Evolutionary conservation across 805 yeast genomes (phyloP).

Genomic region (Yamadazyma endophytica): DNA sequence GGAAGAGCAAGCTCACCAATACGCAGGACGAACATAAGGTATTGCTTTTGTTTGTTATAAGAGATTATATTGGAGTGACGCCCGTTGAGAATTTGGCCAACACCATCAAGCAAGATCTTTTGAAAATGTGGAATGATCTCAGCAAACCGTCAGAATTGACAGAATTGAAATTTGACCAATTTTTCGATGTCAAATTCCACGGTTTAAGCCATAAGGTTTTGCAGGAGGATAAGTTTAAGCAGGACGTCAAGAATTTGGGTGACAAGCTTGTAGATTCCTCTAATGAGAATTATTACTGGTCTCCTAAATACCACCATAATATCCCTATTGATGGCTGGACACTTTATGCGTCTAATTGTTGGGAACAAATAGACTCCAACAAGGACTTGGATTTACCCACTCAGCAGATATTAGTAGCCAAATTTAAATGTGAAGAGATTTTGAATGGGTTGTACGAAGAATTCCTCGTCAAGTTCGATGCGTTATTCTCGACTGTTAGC

Average conservation of each 20-base stretch:
- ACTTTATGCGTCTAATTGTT: conserved; percentile 80
- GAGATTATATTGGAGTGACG: conserved; percentile 88
- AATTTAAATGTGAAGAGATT: conserved; percentile 92
- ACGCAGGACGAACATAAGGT: conserved; percentile 49
- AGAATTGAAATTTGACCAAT: conserved; percentile 59
- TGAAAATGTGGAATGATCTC: conserved; percentile 72
- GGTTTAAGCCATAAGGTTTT: conserved; percentile 82
- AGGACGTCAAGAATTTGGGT: conserved; percentile 61
- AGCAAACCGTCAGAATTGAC: conserved; percentile 67
- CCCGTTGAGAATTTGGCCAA: conserved; percentile 67
- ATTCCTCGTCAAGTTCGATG: conserved; percentile 19
- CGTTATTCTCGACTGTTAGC: conserved; percentile 7
- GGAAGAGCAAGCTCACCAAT: conserved; percentile 40
- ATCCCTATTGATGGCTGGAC: conserved; percentile 97
- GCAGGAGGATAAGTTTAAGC: conserved; percentile 65
- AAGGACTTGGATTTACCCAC: conserved; percentile 95
- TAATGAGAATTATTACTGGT: conserved; percentile 46
- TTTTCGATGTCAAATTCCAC: conserved; percentile 79
- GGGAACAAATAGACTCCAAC: conserved; percentile 91
- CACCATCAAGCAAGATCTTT: conserved; percentile 68
- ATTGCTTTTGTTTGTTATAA: conserved; percentile 76
- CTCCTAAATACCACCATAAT: conserved; percentile 69
- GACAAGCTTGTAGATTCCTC: conserved; percentile 45
- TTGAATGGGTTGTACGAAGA: conserved; percentile 36
- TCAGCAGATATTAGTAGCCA: conserved; percentile 91